Conservation (phyloP, 768 basidiomycete species). For the Daedalea quercina region DNA sequence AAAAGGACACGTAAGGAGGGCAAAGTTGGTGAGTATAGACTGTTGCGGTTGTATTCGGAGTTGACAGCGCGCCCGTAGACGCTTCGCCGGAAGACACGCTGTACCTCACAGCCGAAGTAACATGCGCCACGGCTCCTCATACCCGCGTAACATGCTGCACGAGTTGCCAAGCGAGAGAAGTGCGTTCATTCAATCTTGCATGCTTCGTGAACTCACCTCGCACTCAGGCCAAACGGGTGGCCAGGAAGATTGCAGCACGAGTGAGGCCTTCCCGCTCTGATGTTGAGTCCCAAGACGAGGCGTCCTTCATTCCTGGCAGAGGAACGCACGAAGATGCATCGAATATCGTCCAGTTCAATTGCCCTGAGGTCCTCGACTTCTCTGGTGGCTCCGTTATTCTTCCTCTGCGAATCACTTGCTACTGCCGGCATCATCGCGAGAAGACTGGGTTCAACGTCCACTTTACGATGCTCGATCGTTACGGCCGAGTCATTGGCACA, state of each 20-base stretch:
- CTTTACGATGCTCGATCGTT: conserved; percentile 76
- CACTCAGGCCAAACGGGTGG: conserved; percentile 75
- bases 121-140: conserved; percentile 76
- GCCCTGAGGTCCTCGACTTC: conserved; percentile 84
- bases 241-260: conserved; percentile 81
- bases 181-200: conserved; percentile 26
- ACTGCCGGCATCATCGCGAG: conserved; percentile 97
- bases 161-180: conserved; percentile 87
- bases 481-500: conserved; percentile 72
- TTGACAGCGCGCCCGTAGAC: conserved; percentile 33
- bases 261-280: conserved; percentile 74
- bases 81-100: conserved; percentile 64
- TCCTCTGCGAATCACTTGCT: conserved; percentile 96
- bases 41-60: conserved; percentile 3
- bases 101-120: conserved; percentile 64
- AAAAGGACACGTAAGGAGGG: conserved; percentile 77
- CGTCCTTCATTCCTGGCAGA: conserved; percentile 29
- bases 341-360: conserved; percentile 94
- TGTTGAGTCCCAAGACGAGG: conserved; percentile 59
- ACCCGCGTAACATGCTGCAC: conserved; percentile 74
- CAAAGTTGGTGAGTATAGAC: conserved; percentile 54
- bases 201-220: not conserved
- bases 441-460: conserved; percentile 92
- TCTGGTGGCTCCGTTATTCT: conserved; percentile 79
- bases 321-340: conserved; percentile 61